Base-by-base conservation (phyloP, 257 asterid species). In the Ehretia macrophylla region DNA sequence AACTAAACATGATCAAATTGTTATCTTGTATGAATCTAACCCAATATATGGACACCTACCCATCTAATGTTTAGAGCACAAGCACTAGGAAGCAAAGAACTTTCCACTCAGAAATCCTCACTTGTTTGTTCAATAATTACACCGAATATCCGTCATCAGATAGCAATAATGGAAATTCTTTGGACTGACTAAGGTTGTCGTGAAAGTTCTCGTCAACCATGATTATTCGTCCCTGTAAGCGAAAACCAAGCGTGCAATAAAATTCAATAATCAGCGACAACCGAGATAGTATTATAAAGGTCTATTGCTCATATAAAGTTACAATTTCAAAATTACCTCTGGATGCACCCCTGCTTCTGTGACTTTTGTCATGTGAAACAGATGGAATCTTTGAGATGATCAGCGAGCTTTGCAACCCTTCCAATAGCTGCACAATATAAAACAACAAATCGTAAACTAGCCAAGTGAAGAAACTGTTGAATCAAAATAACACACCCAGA, bases 321-420 rank as follows among this genome's bases (percentile, higher is more conserved):
- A 52, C 10, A 61, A 56, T 35, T 39, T 49, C 18, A 18, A 32
- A 14, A 18, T 60, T 59, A 88, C 95, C 90, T 85, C 68, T 73
- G 38, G 74, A 62, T 51, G 81, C 17, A 61, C 77, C 85, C 68
- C 75, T 79, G 67, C 63, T 73, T 77, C 77, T 81, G 63, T 75
- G 81, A 71, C 74, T 76, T 68, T 75, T 85, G 75, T 83, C 95
- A 70, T 83, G 91, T 19, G 95, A 86, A 61, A 80, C 72, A 11
- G 95, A 68, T 21, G 95, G 86, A 37, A 78, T 13, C 73, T 88
- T 92, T 10, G 98, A 63, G 74, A 81, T 75, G 13, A 75, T 64
- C 56, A 88, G 80, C 0, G 96, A 86, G 62, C 93, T 92, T 60
- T 92, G 97, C 67, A 92, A 73, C 55, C 98, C 98, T 83, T 92